Base-by-base conservation (phyloP, 129 eudicot genomes). In the Pittosporum tobira region DNA sequence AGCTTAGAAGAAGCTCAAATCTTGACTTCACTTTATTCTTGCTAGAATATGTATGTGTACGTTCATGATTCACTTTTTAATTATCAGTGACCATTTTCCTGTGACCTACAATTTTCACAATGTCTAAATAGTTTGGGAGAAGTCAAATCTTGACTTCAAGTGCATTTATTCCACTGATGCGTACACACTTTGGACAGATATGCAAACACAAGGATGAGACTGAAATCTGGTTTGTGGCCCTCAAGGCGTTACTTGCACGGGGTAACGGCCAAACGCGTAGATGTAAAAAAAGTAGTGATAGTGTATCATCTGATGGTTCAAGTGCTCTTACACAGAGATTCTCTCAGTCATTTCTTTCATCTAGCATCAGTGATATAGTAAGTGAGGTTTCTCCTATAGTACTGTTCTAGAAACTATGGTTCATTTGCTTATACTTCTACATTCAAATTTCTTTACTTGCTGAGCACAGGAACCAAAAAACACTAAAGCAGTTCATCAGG, bases 171-270 rank as follows among this genome's bases (percentile, higher is more conserved):
- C n/a, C 37, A 45, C n/a, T 63, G 37, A 51, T 44, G 51, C 36
- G 6, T 60, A 37, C 42, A 67, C 49, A 69, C 31, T 59, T 42
- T 65, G 72, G 28, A 50, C 87, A 84, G 87, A 84, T 84, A 61
- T 84, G 94, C 67, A 84, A 84, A 69, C 79, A 84, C 47, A 84
- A 79, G 67, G 78, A 71, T 73, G 94, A 84, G 70, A 81, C 94
- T 48, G 94, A 84, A 69, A 64, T 68, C 64, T 84, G 94, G 94
- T 80, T 79, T 72, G 67, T 67, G 73, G 81, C 81, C 59, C 79
- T 84, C 16, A 58, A 51, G 25, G 79, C 78, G 57, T 34, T 84
- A 74, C 55, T 77, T 34, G 73, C 84, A 64, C 77, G 66, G 57
- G 59, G 57, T 57, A 75, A 68, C 48, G 16, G 51, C 38, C 77